Conservation (phyloP, 306 rosid species). For the Medicago arabica region DNA sequence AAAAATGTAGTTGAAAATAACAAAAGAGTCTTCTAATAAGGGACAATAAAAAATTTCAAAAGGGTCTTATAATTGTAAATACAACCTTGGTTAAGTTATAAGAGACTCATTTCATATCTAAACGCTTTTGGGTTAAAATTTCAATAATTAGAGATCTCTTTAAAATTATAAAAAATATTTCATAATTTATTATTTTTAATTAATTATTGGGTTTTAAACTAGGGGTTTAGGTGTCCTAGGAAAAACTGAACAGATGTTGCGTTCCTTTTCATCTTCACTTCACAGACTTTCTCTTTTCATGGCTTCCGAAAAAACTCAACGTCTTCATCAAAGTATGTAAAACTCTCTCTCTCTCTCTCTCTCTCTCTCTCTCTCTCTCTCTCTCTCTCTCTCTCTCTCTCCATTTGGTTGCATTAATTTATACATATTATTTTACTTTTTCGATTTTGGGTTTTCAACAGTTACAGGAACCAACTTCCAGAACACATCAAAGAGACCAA, state of each 20-base stretch:
- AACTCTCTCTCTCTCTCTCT: conserved; percentile 6
- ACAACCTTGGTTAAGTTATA: too few species aligned
- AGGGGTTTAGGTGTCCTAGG: neutral
- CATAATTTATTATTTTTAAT: too few species aligned
- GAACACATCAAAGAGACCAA: conserved; percentile 57
- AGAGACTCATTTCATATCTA: too few species aligned
- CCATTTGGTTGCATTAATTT: neutral
- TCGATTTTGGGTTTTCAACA: conserved; percentile 34
- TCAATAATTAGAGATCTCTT: too few species aligned
- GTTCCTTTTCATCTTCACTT: conserved; percentile 35
- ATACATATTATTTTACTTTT: neutral
- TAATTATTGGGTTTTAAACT: neutral
- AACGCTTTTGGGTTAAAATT: too few species aligned
- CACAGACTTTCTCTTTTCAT: conserved; percentile 48
- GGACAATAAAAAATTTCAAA: too few species aligned
- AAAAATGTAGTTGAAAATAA: too few species aligned
- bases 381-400: neutral
- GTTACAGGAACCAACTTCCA: conserved; percentile 57
- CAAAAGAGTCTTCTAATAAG: too few species aligned
- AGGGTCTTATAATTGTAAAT: too few species aligned
- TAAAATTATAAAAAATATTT: too few species aligned
- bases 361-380: neutral
- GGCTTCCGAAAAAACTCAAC: conserved; percentile 64
- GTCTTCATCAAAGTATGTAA: conserved; percentile 52
- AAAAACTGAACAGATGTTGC: conserved; percentile 47